Evolutionary conservation across 2,329 filamentous ascomycete species (phyloP).

Genomic region (Dothiorella sarmentorum): DNA sequence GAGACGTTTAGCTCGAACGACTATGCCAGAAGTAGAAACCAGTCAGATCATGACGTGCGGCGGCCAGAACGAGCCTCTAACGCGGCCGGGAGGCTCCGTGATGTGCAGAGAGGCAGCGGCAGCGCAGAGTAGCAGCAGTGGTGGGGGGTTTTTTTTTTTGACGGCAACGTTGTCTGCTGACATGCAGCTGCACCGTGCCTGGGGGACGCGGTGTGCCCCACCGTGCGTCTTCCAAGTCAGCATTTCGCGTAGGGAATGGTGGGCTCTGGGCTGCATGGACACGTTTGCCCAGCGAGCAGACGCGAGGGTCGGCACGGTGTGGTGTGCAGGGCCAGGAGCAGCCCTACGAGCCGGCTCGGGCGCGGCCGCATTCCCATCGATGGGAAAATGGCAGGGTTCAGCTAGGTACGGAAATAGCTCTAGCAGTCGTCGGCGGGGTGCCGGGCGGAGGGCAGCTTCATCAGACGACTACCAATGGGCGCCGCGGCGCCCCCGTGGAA

Average conservation of each 20-base stretch:
- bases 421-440: background rate
- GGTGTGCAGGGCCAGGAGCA: background rate
- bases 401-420: background rate
- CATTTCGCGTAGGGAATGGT: background rate
- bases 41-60: background rate
- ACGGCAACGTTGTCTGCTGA: background rate
- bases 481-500: background rate
- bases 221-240: constrained; percentile 5
- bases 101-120: background rate
- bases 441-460: background rate
- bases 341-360: constrained; percentile 3
- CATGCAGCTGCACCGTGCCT: constrained; percentile 11
- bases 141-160: background rate
- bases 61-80: background rate
- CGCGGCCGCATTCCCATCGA: background rate
- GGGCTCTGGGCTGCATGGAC: background rate
- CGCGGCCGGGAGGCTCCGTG: background rate
- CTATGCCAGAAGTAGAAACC: background rate
- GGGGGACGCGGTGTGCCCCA: constrained; percentile 10
- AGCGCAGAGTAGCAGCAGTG: background rate
- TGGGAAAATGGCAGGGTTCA: background rate
- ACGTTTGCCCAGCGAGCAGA: background rate
- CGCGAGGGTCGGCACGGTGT: background rate
- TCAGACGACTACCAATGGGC: background rate
- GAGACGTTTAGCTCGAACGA: background rate